Conservation (phyloP, 805 yeast genomes). For the Maudiozyma bulderi region DNA sequence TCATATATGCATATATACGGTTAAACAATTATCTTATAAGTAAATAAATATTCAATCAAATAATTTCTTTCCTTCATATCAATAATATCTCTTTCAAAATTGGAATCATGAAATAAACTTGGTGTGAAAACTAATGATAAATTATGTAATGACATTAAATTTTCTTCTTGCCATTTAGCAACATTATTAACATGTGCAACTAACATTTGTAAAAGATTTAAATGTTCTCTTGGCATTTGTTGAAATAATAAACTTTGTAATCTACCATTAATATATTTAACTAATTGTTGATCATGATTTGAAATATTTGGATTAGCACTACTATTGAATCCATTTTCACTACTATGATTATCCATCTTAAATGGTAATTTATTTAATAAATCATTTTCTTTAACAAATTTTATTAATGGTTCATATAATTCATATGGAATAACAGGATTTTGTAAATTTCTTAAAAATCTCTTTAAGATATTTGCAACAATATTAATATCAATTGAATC, state of each 20-base stretch:
- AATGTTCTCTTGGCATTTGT: slow-evolving; percentile 60
- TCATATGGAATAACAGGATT: slow-evolving; percentile 73
- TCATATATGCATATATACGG: neutral
- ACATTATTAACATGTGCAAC: slow-evolving; percentile 59
- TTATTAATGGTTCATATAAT: slow-evolving; percentile 57
- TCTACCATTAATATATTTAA: slow-evolving; percentile 22
- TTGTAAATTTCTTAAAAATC: slow-evolving; percentile 76
- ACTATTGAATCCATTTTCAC: no score
- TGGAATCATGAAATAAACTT: slow-evolving; percentile 67
- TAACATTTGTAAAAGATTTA: slow-evolving; percentile 43
- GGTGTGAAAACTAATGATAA: slow-evolving; percentile 93
- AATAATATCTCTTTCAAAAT: slow-evolving; percentile 70
- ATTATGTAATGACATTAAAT: slow-evolving; percentile 77
- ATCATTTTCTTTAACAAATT: slow-evolving; percentile 34
- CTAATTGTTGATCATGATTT: slow-evolving; percentile 5
- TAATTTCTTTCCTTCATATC: slow-evolving; percentile 79
- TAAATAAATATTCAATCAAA: slow-evolving; percentile 61
- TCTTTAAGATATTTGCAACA: slow-evolving; percentile 74
- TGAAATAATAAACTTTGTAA: slow-evolving; percentile 3
- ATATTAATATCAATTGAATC: slow-evolving; percentile 69
- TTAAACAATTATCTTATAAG: neutral
- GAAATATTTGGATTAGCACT: no score
- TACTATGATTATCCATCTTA: neutral
- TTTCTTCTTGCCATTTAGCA: slow-evolving; percentile 40
- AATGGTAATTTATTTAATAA: slow-evolving; percentile 16